Conservation (phyloP, 1,284 basidiomycete species). For the Mycena citricolor region DNA sequence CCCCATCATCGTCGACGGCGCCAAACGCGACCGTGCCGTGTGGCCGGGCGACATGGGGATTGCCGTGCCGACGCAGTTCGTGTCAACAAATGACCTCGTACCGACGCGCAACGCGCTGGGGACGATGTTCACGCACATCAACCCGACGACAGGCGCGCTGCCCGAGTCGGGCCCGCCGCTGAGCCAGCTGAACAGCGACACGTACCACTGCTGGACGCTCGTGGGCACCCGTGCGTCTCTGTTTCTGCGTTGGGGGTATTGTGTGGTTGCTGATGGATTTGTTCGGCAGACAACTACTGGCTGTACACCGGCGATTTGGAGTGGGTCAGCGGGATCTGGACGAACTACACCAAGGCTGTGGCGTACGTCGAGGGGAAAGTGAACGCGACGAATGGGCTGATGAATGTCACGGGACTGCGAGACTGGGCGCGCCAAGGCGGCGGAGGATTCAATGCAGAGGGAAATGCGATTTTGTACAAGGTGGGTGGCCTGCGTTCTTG, state of each 20-base stretch:
- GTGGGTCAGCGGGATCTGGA: slow-evolving; percentile 42
- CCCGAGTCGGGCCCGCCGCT: slow-evolving; percentile 60
- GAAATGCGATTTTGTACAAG: slow-evolving; percentile 46
- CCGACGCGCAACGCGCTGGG: slow-evolving; percentile 55
- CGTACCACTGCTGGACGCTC: slow-evolving; percentile 49
- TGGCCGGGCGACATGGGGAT: slow-evolving; percentile 69
- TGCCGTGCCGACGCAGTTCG: slow-evolving; percentile 59
- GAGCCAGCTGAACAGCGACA: slow-evolving; percentile 50
- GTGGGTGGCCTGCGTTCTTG: slow-evolving; percentile 18
- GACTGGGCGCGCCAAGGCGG: slow-evolving; percentile 51
- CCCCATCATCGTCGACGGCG: slow-evolving; percentile 61
- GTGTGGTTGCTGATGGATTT: not conserved
- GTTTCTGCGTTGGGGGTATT: not conserved
- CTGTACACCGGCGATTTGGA: slow-evolving; percentile 44
- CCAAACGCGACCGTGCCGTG: slow-evolving; percentile 60
- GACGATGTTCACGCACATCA: slow-evolving; percentile 57
- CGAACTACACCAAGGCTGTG: slow-evolving; percentile 47
- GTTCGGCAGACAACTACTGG: slow-evolving; percentile 42
- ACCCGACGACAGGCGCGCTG: slow-evolving; percentile 51
- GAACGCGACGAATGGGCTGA: slow-evolving; percentile 37
- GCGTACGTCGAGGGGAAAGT: slow-evolving; percentile 47
- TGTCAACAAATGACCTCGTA: slow-evolving; percentile 57
- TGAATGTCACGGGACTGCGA: slow-evolving; percentile 45
- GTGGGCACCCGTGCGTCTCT: slow-evolving; percentile 42
- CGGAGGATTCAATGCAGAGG: slow-evolving; percentile 47